Evolutionary conservation across 2,329 filamentous ascomycete genomes (phyloP), one percentile per base, ranked within the genome.

Genomic region (Knoxdaviesia capensis): DNA sequence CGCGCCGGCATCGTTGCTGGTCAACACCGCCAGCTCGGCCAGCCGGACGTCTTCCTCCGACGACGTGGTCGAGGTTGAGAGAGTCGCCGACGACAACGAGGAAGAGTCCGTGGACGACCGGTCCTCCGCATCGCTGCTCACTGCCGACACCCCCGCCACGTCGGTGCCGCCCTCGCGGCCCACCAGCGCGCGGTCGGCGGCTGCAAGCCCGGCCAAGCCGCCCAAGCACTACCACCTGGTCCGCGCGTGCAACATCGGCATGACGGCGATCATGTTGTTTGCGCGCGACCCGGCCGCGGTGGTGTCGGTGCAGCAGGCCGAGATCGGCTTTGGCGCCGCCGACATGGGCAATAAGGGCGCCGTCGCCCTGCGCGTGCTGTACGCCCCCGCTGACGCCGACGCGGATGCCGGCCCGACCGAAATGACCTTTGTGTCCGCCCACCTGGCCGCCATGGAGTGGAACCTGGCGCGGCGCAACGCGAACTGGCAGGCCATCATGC

Each of bases 261-360:
- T 94, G 77, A 96, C 87, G 0, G 86, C 72, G 29, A 72, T 96
- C 41, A 74, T 96, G 66, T 68, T 94, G 11, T 94, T 94, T 55
- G 80, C 78, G 20, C 74, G 74, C 44, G 67, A 78, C 36, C 65
- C 70, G 0, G 58, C 67, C 6, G 65, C 69, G 29, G 63, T 94
- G 41, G 62, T 63, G 42, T 65, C 71, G 51, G 62, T 90, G n/a
- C 71, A 84, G 48, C 77, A 74, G n/a, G 84, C 80, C 2, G 82
- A 81, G 42, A 79, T 86, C 2, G 87, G 90, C 0, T 80, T 94
- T 40, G 90, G 90, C 1, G 58, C 86, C 1, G 78, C 77, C 44
- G 80, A 88, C 40, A 90, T 94, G 80, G 90, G 86, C 10, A 94
- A 94, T 59, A 98, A 98, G 60, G 90, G 88, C 31, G 88, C 86